Evolutionary conservation across 257 asterid genomes (phyloP).

Genomic region (Nicotiana sylvestris): DNA sequence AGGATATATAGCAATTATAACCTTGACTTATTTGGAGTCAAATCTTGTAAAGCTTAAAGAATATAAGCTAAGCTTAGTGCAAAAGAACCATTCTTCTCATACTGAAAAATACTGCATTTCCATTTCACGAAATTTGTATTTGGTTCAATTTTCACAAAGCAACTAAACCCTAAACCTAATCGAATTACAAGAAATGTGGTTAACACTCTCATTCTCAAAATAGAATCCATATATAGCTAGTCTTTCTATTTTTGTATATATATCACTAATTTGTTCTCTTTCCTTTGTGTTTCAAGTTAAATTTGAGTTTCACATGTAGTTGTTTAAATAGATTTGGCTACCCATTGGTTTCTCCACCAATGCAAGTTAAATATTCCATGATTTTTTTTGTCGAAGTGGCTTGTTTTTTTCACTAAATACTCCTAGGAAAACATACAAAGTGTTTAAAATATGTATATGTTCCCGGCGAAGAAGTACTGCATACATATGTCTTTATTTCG

Average conservation of each 20-base stretch:
- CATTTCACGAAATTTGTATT: background rate
- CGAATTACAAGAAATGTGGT: background rate
- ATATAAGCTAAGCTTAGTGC: conserved; percentile 5
- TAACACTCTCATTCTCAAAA: background rate
- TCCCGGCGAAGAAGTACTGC: no score
- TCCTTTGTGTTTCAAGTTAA: background rate
- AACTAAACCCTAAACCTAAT: background rate
- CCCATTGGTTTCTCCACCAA: background rate
- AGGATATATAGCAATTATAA: background rate
- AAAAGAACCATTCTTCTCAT: conserved; percentile 3
- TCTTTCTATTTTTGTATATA: no score
- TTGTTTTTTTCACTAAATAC: background rate
- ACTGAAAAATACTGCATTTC: background rate
- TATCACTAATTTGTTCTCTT: background rate
- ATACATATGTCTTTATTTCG: no score
- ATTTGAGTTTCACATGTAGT: background rate
- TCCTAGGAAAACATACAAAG: background rate
- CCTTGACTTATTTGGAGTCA: conserved; percentile 7
- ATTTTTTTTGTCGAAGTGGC: background rate
- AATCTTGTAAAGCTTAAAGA: conserved; percentile 5
- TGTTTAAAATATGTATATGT: no score
- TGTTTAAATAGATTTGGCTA: background rate
- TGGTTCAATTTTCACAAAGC: background rate
- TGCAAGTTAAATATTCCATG: background rate
- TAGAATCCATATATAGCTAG: background rate